phyloP scores from a whole-genome alignment of 495 filamentous ascomycete genomes.

The Neurospora tetraspora region DNA sequence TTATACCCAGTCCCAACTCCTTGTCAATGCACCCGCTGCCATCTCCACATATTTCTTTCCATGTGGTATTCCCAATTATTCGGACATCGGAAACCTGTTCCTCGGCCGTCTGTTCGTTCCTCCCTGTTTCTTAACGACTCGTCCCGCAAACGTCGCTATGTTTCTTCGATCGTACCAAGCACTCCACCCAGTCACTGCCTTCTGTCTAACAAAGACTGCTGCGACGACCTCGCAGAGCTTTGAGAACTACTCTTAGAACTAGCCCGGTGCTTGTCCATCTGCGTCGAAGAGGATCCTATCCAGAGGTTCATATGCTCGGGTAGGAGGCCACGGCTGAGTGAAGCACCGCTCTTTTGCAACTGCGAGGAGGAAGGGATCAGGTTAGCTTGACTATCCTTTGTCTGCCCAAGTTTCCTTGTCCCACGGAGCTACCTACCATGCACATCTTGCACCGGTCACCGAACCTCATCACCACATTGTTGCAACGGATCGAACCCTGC shows the following conservation, averaged over 20 bases:
- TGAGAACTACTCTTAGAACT: neutral
- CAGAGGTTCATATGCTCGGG: constrained; percentile 10
- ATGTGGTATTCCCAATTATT: neutral
- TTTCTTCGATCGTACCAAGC: neutral
- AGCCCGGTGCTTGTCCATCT: neutral
- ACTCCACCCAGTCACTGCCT: neutral
- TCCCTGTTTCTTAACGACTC: neutral
- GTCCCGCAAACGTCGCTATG: neutral
- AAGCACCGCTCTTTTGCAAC: constrained; percentile 14
- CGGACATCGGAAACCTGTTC: neutral
- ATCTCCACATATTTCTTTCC: neutral
- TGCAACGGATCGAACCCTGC: constrained; percentile 35
- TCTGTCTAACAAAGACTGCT: neutral
- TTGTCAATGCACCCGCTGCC: neutral
- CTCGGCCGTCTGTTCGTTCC: neutral
- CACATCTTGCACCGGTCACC: constrained; percentile 37
- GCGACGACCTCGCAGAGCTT: neutral
- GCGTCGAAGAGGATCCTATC: constrained; percentile 1
- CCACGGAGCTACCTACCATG: constrained; percentile 20
- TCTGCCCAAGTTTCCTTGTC: neutral
- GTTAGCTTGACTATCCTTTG: neutral
- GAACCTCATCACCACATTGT: constrained; percentile 34
- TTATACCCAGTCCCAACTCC: neutral
- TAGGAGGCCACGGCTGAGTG: constrained; percentile 16
- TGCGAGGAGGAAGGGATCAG: neutral